Evolutionary conservation across 179 eudicot species (phyloP).

Genomic region (Patellifolia procumbens): DNA sequence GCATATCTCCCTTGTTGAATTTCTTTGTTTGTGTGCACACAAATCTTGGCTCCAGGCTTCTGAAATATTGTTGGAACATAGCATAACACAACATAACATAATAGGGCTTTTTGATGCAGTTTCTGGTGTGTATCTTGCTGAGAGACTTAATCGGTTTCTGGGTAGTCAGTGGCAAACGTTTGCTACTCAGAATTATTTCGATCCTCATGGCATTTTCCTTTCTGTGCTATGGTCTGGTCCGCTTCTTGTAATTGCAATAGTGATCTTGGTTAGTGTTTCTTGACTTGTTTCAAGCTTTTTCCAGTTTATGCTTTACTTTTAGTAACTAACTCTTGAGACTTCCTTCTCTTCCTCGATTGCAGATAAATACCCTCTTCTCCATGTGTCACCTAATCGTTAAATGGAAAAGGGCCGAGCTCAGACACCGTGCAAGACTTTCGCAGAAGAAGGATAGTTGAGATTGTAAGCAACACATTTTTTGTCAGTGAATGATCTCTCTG

Average conservation of each 20-base stretch:
- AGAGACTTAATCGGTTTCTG: slow-evolving; percentile 61
- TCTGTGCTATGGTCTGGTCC: slow-evolving; percentile 97
- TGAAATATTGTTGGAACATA: no score
- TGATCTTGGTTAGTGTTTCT: slow-evolving; percentile 73
- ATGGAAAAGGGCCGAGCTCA: slow-evolving; percentile 91
- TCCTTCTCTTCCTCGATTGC: slow-evolving; percentile 22
- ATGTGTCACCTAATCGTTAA: slow-evolving; percentile 64
- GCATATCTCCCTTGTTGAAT: no score
- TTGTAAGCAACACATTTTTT: background rate
- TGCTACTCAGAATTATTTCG: slow-evolving; percentile 92
- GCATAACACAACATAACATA: no score
- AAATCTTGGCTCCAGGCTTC: no score
- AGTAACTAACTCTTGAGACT: background rate
- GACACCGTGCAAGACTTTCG: slow-evolving; percentile 80
- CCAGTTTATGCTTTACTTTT: background rate
- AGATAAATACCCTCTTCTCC: slow-evolving; percentile 86
- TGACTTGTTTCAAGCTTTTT: background rate
- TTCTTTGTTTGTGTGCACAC: no score
- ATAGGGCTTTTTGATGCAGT: slow-evolving; percentile 46
- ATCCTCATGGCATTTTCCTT: slow-evolving; percentile 68
- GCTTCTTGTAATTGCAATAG: slow-evolving; percentile 68
- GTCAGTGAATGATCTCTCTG: background rate
- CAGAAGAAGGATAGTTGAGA: slow-evolving; percentile 54
- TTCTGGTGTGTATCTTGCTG: slow-evolving; percentile 83
- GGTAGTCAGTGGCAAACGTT: slow-evolving; percentile 74